Evolutionary conservation across 768 basidiomycete species (phyloP).

Genomic region (Leccinum aurantiacum): DNA sequence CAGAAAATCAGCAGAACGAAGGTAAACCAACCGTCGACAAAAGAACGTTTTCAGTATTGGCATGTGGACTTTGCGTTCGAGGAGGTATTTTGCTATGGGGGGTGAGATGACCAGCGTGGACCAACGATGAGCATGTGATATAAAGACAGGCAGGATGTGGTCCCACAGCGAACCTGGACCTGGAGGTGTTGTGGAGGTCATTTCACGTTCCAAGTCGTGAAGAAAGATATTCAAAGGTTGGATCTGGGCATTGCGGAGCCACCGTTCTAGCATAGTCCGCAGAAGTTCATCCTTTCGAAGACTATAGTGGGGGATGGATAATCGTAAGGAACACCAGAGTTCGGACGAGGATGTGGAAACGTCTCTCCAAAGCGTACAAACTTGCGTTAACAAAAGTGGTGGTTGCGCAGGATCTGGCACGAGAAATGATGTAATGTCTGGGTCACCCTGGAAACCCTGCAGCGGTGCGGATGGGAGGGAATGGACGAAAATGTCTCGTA

Average conservation of each 20-base stretch:
- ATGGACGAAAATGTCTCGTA: background rate
- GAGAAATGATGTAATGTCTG: background rate
- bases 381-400: background rate
- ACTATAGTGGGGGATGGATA: background rate
- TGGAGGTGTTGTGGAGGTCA: background rate
- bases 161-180: background rate
- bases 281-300: background rate
- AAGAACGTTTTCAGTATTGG: background rate
- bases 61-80: background rate
- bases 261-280: background rate
- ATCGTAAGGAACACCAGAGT: constrained; percentile 1
- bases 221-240: constrained; percentile 1
- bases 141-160: background rate
- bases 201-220: background rate
- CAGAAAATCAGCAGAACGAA: background rate
- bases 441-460: background rate
- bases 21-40: background rate
- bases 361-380: background rate
- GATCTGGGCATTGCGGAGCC: background rate
- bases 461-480: background rate
- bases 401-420: background rate
- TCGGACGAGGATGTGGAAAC: background rate
- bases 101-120: background rate
- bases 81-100: background rate
- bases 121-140: background rate